Conservation (phyloP, 2,329 filamentous ascomycete species). For the Aspergillus latus region DNA sequence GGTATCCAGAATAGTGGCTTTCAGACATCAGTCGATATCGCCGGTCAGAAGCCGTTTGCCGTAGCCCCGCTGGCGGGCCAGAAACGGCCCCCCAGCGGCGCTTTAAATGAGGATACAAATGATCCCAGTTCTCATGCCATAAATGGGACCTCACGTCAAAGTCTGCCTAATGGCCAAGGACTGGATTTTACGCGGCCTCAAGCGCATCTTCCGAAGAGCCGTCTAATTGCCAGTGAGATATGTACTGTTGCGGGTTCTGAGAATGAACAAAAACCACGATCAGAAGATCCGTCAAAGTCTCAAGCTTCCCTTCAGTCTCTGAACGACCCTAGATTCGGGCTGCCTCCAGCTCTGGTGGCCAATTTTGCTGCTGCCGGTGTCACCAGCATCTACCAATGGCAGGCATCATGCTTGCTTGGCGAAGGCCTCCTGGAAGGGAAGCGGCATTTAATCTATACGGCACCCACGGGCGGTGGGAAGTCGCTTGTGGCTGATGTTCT, state of each 20-base stretch:
- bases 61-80: conserved; percentile 48
- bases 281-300: conserved; percentile 54
- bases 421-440: conserved; percentile 65
- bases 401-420: conserved; percentile 69
- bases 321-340: conserved; percentile 61
- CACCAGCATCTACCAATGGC: conserved; percentile 74
- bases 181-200: conserved; percentile 32
- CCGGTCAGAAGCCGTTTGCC: conserved; percentile 42
- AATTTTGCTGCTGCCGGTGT: conserved; percentile 70
- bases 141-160: not conserved
- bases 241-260: conserved; percentile 25
- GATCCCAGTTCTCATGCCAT: not conserved
- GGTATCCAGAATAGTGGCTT: conserved; percentile 53
- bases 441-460: conserved; percentile 74
- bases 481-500: conserved; percentile 71
- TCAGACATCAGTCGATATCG: conserved; percentile 48
- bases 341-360: conserved; percentile 60
- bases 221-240: conserved; percentile 45
- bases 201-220: conserved; percentile 24
- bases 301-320: conserved; percentile 57
- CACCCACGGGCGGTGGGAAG: conserved; percentile 76
- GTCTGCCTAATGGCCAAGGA: conserved; percentile 17
- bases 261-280: conserved; percentile 28
- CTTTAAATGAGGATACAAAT: conserved; percentile 10
- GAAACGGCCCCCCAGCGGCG: conserved; percentile 45